A percentile compares a stretch with the other conserved stretches of the same genome.
Conservation (phyloP, 23 red algal species). For the Gracilariopsis chorda region DNA sequence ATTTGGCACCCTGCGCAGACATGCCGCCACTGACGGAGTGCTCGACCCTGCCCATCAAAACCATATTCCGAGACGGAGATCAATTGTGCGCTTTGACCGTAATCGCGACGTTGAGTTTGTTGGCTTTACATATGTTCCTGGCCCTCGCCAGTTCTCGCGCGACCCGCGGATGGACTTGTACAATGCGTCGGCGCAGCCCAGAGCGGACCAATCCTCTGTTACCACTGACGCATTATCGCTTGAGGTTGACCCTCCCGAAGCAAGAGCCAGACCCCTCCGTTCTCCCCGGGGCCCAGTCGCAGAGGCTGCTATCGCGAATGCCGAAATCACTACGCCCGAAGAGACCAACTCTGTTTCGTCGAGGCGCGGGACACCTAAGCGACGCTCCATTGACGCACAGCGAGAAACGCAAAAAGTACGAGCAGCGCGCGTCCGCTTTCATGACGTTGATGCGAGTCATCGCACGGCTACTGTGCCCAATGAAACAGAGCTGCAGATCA, state of each 20-base stretch:
- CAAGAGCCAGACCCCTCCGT: conserved; percentile 13
- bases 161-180: conserved; percentile 27
- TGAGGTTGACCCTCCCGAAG: conserved; percentile 4
- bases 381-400: background rate
- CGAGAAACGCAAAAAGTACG: background rate
- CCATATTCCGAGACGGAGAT: background rate
- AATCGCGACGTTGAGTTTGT: conserved; percentile 63
- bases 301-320: conserved; percentile 44
- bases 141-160: background rate
- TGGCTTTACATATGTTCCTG: conserved; percentile 56
- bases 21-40: background rate
- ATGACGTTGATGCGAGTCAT: background rate
- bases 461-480: background rate
- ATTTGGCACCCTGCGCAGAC: background rate
- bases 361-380: background rate
- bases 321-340: background rate
- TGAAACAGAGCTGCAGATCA: background rate
- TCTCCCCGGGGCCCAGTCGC: conserved; percentile 48
- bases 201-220: conserved; percentile 16
- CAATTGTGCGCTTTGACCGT: conserved; percentile 24
- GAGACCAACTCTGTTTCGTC: background rate
- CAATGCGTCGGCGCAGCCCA: conserved; percentile 11
- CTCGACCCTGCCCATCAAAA: background rate
- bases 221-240: conserved; percentile 54
- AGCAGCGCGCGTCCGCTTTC: background rate